Evolutionary conservation across 2,329 filamentous ascomycete species (phyloP).

Genomic region (Cytospora schulzeri): DNA sequence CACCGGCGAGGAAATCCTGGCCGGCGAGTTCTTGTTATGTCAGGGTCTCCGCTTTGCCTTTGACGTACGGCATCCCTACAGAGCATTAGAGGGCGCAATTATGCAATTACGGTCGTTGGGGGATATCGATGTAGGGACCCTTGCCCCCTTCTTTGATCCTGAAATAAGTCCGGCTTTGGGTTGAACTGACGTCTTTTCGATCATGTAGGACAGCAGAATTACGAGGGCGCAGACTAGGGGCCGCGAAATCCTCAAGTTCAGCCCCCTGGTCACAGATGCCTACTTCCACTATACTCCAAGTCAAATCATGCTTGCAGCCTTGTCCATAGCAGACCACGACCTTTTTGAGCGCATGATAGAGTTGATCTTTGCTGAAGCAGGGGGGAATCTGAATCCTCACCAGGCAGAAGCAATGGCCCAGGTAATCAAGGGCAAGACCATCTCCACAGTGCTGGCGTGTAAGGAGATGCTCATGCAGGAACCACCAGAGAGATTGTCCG

Average conservation of each 20-base stretch:
- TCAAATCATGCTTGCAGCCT: conserved; percentile 86
- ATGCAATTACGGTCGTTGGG: conserved; percentile 76
- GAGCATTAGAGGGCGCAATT: conserved; percentile 81
- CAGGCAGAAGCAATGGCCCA: conserved; percentile 46
- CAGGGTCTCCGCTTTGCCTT: conserved; percentile 93
- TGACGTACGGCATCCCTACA: conserved; percentile 87
- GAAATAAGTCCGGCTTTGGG: neutral
- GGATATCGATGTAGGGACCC: conserved; percentile 55
- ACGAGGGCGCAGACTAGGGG: conserved; percentile 71
- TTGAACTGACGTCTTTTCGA: neutral
- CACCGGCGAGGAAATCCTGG: conserved; percentile 79
- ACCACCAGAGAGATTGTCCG: conserved; percentile 55
- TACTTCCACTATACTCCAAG: conserved; percentile 96
- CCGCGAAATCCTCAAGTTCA: conserved; percentile 73
- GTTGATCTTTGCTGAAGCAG: conserved; percentile 37
- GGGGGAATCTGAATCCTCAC: conserved; percentile 29
- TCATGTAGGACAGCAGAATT: conserved; percentile 43
- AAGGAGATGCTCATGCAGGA: conserved; percentile 58
- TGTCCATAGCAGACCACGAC: conserved; percentile 73
- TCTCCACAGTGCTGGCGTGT: conserved; percentile 50
- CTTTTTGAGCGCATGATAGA: conserved; percentile 55
- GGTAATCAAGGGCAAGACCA: conserved; percentile 22
- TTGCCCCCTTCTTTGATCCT: neutral
- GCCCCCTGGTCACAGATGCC: conserved; percentile 85
- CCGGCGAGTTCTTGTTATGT: conserved; percentile 88